phyloP scores from a whole-genome alignment of 2,329 filamentous ascomycete species.

The Cladophialophora carrionii region DNA sequence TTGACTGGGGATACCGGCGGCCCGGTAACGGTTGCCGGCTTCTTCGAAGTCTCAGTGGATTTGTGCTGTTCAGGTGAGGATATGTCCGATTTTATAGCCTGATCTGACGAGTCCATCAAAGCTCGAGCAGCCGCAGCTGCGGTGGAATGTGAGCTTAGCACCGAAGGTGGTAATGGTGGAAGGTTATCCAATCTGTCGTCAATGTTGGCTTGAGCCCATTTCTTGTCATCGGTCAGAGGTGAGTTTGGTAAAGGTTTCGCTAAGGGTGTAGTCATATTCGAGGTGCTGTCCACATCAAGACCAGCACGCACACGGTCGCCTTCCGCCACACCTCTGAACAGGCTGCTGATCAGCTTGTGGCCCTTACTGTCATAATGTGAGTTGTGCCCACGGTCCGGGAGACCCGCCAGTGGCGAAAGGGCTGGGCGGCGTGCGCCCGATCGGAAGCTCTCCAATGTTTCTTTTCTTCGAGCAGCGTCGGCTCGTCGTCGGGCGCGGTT shows the following conservation, averaged over 20 bases:
- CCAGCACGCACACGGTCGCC: constrained; percentile 43
- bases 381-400: constrained; percentile 22
- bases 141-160: constrained; percentile 46
- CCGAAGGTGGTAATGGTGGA: constrained; percentile 49
- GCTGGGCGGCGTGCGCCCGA: constrained; percentile 18
- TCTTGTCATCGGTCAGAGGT: constrained; percentile 33
- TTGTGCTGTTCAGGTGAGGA: constrained; percentile 26
- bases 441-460: constrained; percentile 28
- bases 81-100: constrained; percentile 30
- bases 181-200: constrained; percentile 46
- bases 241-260: constrained; percentile 48
- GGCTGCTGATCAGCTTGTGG: constrained; percentile 47
- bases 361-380: constrained; percentile 37
- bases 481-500: constrained; percentile 40
- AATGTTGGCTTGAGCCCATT: constrained; percentile 41
- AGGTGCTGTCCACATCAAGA: constrained; percentile 54
- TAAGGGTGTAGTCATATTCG: constrained; percentile 61
- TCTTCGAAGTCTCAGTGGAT: constrained; percentile 11
- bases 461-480: constrained; percentile 38
- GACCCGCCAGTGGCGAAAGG: constrained; percentile 28
- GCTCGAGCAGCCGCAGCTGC: constrained; percentile 37
- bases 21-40: not conserved
- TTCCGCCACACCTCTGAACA: constrained; percentile 51
- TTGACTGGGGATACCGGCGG: constrained; percentile 3
- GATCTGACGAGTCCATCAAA: constrained; percentile 26